A percentile compares a stretch with the other conserved stretches of the same genome.
Conservation (phyloP, 176 grass and related monocot species). For the bread wheat (Triticum aestivum) region IWGSC_CS_RefSeq_v2.1 NC_057804.1:172956139-172956638, state of each 20-base stretch:
- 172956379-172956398: conserved; percentile 76
- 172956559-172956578: conserved; percentile 88
- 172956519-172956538: conserved; percentile 70
- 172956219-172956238: conserved; percentile 80
- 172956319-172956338: conserved; percentile 72
- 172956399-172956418: conserved; percentile 82
- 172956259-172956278: conserved; percentile 79
- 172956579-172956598: conserved; percentile 70
- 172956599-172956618: conserved; percentile 46
- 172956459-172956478: conserved; percentile 51
- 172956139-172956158: conserved; percentile 72
- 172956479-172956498: conserved; percentile 74
- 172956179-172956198: conserved; percentile 72
- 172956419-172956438: conserved; percentile 61
- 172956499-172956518: conserved; percentile 71
- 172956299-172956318: conserved; percentile 91
- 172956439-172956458: conserved; percentile 59
- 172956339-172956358: conserved; percentile 84
- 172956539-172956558: conserved; percentile 63
- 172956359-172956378: conserved; percentile 82
- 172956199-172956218: conserved; percentile 75
- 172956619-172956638: conserved; percentile 60
- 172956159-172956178: conserved; percentile 78
- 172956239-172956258: conserved; percentile 79
- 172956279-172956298: conserved; percentile 92